Evolutionary conservation across 2,329 filamentous ascomycete genomes (phyloP), one percentile per base, ranked within the genome.

Genomic region (Exserohilum turcica): DNA sequence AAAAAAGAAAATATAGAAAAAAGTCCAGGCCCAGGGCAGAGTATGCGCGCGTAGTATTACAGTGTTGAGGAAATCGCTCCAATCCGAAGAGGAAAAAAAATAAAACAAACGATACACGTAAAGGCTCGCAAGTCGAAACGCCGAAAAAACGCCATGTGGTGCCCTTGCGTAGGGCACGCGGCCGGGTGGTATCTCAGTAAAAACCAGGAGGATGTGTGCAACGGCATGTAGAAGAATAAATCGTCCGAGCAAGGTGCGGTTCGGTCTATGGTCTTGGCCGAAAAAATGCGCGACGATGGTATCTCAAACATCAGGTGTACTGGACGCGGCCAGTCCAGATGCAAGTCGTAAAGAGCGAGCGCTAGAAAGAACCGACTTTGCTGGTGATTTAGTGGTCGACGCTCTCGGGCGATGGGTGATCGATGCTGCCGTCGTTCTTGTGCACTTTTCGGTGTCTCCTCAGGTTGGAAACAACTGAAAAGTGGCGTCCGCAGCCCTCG

Each of bases 371-470:
- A 49, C 53, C 42, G 36, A 29, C 15, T 42, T 42, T 60, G 64
- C 52, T 55, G 52, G 66, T 72, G 66, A 29, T 43, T 58, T 43
- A 51, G 29, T 59, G 63, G 65, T 72, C 60, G 57, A 57, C 62
- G 44, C 81, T 79, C 31, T 80, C 79, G 4, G 79, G 78, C 3
- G 79, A 81, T 24, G 78, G 71, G 54, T 79, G 77, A 57, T 75
- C 75, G 47, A 76, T 73, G 40, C 60, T 69, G 42, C 74, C 74
- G 47, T 91, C 88, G 66, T 88, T 87, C 77, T 92, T 94, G 82
- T 99, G 94, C 42, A 97, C 93, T 79, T 97, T 97, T 72, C 91
- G 89, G 78, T 99, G 94, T 67, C 94, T 85, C 61, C 94, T 87
- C 50, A 97, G 80, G 74, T 99, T 99, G 38, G 92, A 97, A 18